Percentiles rank a stretch among this genome's conserved stretches.
phyloP scores from a whole-genome alignment of 345 rosid species.

The Eucalyptus erythrocorys region DNA sequence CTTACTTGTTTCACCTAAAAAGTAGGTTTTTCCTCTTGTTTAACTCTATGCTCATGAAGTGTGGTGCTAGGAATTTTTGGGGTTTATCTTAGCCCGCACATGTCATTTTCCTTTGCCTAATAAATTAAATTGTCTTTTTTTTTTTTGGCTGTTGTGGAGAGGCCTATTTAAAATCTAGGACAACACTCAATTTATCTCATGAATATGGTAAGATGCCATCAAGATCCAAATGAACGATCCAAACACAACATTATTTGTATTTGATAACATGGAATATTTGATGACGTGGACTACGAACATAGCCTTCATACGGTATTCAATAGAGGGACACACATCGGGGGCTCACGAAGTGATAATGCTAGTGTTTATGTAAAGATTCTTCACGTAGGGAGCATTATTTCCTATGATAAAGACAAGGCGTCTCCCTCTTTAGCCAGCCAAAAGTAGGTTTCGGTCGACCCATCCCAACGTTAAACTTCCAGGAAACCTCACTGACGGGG shows the following conservation, averaged over 20 bases:
- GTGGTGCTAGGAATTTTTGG: background rate
- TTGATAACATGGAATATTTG: background rate
- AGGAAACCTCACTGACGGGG: background rate
- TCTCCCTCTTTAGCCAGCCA: background rate
- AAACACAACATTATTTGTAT: background rate
- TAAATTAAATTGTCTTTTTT: background rate
- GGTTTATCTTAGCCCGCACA: background rate
- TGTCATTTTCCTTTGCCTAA: background rate
- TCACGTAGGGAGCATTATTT: background rate
- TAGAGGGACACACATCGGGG: background rate
- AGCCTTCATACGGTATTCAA: background rate
- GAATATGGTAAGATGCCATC: background rate
- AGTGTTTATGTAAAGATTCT: background rate
- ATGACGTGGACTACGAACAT: too few species aligned
- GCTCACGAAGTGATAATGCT: background rate
- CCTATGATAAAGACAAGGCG: background rate
- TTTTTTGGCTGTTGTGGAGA: background rate
- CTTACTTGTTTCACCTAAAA: background rate
- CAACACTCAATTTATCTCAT: background rate
- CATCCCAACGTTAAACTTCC: background rate
- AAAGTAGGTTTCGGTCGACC: background rate
- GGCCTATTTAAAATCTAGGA: background rate
- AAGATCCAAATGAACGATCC: background rate
- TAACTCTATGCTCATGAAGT: background rate
- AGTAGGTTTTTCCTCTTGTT: background rate